phyloP scores from a whole-genome alignment of 306 rosid species.

The Malus orientalis region DNA sequence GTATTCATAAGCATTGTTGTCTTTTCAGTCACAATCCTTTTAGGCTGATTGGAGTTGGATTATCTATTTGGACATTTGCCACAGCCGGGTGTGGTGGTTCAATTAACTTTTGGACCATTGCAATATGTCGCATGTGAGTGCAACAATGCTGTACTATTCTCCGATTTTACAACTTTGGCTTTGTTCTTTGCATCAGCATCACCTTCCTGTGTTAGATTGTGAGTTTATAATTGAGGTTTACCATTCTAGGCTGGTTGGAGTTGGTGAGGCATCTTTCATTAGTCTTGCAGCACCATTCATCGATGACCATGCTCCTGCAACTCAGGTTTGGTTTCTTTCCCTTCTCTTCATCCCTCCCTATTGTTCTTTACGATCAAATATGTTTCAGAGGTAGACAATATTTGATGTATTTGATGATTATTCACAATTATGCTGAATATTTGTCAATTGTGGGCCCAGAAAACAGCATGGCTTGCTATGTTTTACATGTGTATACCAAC shows the following conservation, averaged over 20 bases:
- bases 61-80: conserved; percentile 89
- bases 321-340: conserved; percentile 49
- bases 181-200: neutral
- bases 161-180: neutral
- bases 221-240: conserved; percentile 9
- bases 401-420: conserved; percentile 1
- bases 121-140: conserved; percentile 77
- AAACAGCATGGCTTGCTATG: conserved; percentile 89
- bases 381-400: neutral
- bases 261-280: conserved; percentile 97
- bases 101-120: conserved; percentile 80
- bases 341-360: neutral
- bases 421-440: neutral
- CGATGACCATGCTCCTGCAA: conserved; percentile 85
- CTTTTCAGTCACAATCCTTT: conserved; percentile 77
- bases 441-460: conserved; percentile 43
- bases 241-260: conserved; percentile 80
- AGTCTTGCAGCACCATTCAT: conserved; percentile 97
- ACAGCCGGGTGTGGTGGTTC: conserved; percentile 78
- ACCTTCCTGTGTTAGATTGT: conserved; percentile 16
- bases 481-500: conserved; percentile 97
- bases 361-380: neutral
- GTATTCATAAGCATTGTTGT: conserved; percentile 3
- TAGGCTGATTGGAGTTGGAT: conserved; percentile 92
- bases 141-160: neutral